phyloP scores from a whole-genome alignment of 208 protist genomes.

The Endotrypanum monterogeii region DNA sequence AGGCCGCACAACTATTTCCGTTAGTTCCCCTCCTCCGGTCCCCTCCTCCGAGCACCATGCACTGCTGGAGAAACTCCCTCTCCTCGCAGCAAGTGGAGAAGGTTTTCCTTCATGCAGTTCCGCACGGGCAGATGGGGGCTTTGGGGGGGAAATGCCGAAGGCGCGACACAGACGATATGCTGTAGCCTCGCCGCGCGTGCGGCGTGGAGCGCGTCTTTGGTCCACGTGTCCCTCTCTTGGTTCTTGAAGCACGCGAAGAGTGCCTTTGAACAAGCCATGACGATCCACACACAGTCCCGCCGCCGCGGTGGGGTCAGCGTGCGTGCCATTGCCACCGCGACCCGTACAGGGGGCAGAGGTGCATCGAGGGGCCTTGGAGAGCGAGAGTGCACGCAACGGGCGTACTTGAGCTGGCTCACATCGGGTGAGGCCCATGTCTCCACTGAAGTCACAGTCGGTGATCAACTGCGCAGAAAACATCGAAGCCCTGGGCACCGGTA shows the following conservation, averaged over 20 bases:
- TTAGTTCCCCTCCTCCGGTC: not conserved
- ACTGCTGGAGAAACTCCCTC: not conserved
- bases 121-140: not conserved
- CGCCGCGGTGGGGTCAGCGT: not conserved
- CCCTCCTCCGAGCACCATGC: not conserved
- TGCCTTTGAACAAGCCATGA: not conserved
- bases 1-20: conserved; percentile 25
- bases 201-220: not conserved
- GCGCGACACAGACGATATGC: conserved; percentile 13
- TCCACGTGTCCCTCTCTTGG: not conserved
- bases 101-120: not conserved
- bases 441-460: not conserved
- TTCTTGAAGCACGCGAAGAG: not conserved
- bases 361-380: conserved; percentile 1
- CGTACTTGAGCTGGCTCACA: not conserved
- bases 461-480: conserved; percentile 8
- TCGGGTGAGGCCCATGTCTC: not conserved
- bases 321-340: not conserved
- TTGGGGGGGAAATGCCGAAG: conserved; percentile 6
- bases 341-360: conserved; percentile 4
- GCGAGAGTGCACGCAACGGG: conserved; percentile 1
- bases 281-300: conserved; percentile 5
- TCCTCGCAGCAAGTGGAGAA: not conserved
- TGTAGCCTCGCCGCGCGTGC: conserved; percentile 19
- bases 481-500: not conserved